A percentile compares a stretch with the other conserved stretches of the same genome.
phyloP scores from a whole-genome alignment of 2,329 filamentous ascomycete genomes.

The Cordyceps pruinosa region DNA sequence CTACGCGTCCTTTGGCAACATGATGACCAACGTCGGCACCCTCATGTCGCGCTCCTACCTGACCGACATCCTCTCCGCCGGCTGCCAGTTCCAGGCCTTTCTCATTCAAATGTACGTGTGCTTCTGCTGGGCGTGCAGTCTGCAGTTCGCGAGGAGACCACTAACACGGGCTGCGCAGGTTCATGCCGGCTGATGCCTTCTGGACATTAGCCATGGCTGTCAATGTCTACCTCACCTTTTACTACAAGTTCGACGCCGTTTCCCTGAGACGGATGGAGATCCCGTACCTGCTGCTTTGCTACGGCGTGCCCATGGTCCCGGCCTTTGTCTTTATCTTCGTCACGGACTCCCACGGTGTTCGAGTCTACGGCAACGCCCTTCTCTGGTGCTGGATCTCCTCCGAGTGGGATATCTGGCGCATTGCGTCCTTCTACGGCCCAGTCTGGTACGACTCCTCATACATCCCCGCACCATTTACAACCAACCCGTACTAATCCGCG shows the following conservation, averaged over 20 bases:
- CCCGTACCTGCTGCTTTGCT: constrained; percentile 62
- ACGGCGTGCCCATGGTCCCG: constrained; percentile 65
- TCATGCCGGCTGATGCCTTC: constrained; percentile 67
- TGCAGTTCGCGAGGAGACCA: not conserved
- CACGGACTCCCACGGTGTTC: constrained; percentile 39
- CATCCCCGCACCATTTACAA: too few relatives aligned
- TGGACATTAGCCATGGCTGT: constrained; percentile 78
- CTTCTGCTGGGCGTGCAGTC: not conserved
- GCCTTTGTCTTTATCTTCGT: constrained; percentile 63
- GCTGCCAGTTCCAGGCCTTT: constrained; percentile 69
- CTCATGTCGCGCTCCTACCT: constrained; percentile 62
- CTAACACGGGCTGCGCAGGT: constrained; percentile 44
- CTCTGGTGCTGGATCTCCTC: constrained; percentile 75
- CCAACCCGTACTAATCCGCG: too few relatives aligned
- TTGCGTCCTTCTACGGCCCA: constrained; percentile 67
- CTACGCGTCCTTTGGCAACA: constrained; percentile 75
- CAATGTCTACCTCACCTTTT: constrained; percentile 79
- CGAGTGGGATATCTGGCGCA: constrained; percentile 64
- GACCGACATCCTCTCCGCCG: constrained; percentile 36
- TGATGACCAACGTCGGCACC: constrained; percentile 70
- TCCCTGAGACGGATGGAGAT: constrained; percentile 62
- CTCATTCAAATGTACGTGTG: constrained; percentile 70
- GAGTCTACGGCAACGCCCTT: constrained; percentile 66
- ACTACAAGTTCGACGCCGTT: constrained; percentile 60
- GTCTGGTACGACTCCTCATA: constrained; percentile 47